Percentiles rank a stretch among this genome's conserved stretches.
Evolutionary conservation across 2,329 filamentous ascomycete species (phyloP).

Genomic region (Nannizziopsis barbatae): DNA sequence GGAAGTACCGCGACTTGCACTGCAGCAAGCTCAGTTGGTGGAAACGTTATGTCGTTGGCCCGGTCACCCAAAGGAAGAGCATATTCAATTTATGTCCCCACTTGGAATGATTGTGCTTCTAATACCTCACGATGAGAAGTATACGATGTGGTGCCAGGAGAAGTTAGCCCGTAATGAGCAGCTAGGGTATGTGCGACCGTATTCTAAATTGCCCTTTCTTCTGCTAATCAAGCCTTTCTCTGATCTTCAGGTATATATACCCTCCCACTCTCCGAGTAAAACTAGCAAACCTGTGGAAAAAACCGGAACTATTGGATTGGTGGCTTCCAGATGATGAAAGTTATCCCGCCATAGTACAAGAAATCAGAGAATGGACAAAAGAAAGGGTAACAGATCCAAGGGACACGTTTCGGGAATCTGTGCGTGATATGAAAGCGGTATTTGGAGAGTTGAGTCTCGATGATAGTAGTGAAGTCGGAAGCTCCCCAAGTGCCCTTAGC

Average conservation of each 20-base stretch:
- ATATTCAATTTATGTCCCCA: conserved; percentile 63
- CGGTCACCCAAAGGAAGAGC: conserved; percentile 54
- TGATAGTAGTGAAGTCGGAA: conserved; percentile 27
- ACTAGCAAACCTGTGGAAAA: conserved; percentile 64
- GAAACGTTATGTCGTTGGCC: conserved; percentile 67
- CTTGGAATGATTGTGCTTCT: conserved; percentile 68
- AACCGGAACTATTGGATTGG: conserved; percentile 63
- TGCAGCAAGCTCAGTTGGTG: conserved; percentile 64
- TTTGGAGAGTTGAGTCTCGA: conserved; percentile 54
- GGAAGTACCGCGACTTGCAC: conserved; percentile 52
- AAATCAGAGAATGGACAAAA: conserved; percentile 68
- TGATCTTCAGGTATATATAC: conserved; percentile 61
- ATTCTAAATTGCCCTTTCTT: conserved; percentile 1
- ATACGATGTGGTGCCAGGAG: conserved; percentile 67
- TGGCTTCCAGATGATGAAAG: conserved; percentile 80
- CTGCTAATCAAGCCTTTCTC: not conserved
- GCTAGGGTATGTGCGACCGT: conserved; percentile 53
- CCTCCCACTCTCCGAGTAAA: conserved; percentile 60
- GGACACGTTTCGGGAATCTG: conserved; percentile 47
- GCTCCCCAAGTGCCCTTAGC: conserved; percentile 18
- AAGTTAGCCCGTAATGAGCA: conserved; percentile 70
- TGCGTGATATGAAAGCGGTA: conserved; percentile 64
- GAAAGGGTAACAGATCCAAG: conserved; percentile 54
- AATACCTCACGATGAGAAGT: conserved; percentile 59
- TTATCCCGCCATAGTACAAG: conserved; percentile 60